Evolutionary conservation across 805 yeast species (phyloP).

Genomic region (Candida easanensis): DNA sequence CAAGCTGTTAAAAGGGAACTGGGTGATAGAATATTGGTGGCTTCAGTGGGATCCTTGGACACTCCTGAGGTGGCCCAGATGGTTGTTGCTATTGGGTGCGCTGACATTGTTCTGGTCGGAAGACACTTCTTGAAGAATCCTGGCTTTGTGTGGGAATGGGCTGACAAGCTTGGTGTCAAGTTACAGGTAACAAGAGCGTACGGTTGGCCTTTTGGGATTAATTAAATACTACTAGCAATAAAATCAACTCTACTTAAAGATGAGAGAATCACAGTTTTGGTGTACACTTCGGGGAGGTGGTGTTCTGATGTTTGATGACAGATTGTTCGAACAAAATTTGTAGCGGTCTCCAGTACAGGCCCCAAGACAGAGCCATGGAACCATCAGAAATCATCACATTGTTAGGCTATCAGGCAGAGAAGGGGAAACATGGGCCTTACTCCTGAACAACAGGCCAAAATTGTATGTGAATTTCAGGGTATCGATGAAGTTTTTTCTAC

Average conservation of each 20-base stretch:
- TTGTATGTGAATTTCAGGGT: conserved; percentile 25
- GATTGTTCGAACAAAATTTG: background rate
- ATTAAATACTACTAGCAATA: no score
- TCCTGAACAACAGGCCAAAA: conserved; percentile 30
- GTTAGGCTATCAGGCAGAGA: no score
- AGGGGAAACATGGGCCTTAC: conserved; percentile 21
- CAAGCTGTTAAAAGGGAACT: background rate
- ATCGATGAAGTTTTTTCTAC: no score
- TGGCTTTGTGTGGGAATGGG: conserved; percentile 45
- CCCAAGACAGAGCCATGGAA: no score
- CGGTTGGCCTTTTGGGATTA: background rate
- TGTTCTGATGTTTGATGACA: conserved; percentile 2
- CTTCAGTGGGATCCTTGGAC: background rate
- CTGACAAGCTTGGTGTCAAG: conserved; percentile 29
- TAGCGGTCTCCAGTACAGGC: no score
- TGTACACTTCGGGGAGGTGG: no score
- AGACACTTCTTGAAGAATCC: conserved; percentile 44
- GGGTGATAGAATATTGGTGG: background rate
- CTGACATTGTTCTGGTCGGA: conserved; percentile 49
- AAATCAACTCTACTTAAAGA: no score
- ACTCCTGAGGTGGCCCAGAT: background rate
- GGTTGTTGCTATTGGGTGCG: conserved; percentile 35
- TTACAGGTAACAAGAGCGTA: background rate
- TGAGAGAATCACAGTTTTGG: no score
- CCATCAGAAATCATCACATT: no score